Evolutionary conservation across 2,329 filamentous ascomycete species (phyloP), one percentile per base, ranked within the genome.

Genomic region (Aspergillus sp.): DNA sequence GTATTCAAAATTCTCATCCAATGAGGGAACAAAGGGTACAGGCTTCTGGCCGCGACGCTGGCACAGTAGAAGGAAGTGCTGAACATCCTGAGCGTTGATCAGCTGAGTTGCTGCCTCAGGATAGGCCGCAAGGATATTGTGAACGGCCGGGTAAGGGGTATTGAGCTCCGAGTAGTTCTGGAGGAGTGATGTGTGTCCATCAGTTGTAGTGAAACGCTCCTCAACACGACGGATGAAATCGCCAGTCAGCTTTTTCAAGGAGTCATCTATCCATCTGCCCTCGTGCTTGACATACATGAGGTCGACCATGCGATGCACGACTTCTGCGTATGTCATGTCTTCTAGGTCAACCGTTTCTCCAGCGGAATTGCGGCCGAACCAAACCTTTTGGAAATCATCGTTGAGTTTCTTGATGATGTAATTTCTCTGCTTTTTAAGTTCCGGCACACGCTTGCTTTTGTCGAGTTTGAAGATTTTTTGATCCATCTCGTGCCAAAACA

Each of bases 401-500:
- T 97, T 97, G 67, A 97, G 86, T 76, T 93, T 95, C 82, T 93
- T 89, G 79, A 97, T 96, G 75, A 96, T 96, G 78, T 96, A 89
- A 49, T 91, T 87, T 52, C 90, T 88, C 72, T 90, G 88, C 80
- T 95, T 96, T 81, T 91, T 91, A 43, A 97, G 83, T 77, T 95
- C 92, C 2, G 89, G 84, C 21, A 96, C 82, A 43, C 92, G 88
- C 82, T 97, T 96, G 71, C 93, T 91, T 81, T 96, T 97, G 77
- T 96, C 93, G 49, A 99, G 81, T 71, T 87, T 90, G 82, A 99
- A 99, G 70, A 99, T 98, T 79, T 96, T 97, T 76, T 96, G 86
- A 71, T 99, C 95, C 92, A 99, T 96, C 79, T 99, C 96, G 50
- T 92, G 89, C 95, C 95, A 99, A 82, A 99, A 96, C 55, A 86